These are phyloP conservation scores for Kwoniella botswanensis DNA, from an alignment of 768 basidiomycete species.

Conservation along the genomic window DNA sequence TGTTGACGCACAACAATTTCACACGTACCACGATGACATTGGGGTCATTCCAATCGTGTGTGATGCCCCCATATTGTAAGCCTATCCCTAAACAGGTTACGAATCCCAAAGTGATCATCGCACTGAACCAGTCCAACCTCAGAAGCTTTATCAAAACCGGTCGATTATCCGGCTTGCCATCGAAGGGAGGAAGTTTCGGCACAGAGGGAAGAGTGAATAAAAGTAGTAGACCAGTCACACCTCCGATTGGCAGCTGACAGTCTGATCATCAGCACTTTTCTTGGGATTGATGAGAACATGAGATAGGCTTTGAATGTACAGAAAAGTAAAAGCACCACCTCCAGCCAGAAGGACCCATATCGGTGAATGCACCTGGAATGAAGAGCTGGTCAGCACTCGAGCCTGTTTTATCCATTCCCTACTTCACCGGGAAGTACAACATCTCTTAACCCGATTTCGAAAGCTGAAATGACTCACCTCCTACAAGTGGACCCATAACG, in stretches of 20 bases:
- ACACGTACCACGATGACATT: conserved; percentile 33
- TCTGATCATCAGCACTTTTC: neutral
- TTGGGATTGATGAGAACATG: neutral
- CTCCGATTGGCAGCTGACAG: conserved; percentile 31
- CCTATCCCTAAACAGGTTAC: conserved; percentile 41
- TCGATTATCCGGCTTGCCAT: conserved; percentile 28
- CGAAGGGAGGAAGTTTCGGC: conserved; percentile 28
- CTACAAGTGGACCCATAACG: conserved; percentile 40
- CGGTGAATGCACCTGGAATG: conserved; percentile 26
- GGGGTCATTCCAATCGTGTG: conserved; percentile 27
- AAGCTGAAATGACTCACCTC: conserved; percentile 14
- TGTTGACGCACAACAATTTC: too few relatives aligned
- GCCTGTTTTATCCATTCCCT: too few relatives aligned
- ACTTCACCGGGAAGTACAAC: too few relatives aligned
- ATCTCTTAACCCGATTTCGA: too few relatives aligned
- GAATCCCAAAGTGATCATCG: conserved; percentile 32
- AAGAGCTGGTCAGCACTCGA: neutral
- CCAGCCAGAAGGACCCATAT: conserved; percentile 28
- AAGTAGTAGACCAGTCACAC: conserved; percentile 21
- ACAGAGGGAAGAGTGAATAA: conserved; percentile 29
- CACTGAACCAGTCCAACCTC: conserved; percentile 35
- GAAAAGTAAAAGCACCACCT: conserved; percentile 43
- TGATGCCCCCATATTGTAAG: conserved; percentile 40
- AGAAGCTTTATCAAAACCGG: conserved; percentile 14
- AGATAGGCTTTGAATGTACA: neutral